phyloP scores from a whole-genome alignment of 2,329 filamentous ascomycete genomes.

The Scedosporium boydii region DNA sequence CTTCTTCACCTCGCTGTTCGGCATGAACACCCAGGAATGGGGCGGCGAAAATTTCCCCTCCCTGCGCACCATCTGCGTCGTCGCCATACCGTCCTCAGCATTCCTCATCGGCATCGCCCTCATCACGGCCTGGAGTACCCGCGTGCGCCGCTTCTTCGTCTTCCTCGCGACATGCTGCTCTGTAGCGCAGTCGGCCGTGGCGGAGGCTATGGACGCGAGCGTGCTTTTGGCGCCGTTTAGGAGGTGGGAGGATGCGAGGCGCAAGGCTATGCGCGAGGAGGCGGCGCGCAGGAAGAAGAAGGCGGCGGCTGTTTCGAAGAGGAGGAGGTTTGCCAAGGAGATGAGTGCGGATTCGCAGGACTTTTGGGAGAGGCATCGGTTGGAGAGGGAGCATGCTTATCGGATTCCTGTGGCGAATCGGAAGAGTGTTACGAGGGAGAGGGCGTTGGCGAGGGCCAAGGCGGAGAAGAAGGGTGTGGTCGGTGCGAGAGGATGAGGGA shows the following conservation, averaged over 20 bases:
- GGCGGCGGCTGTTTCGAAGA: conserved; percentile 17
- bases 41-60: conserved; percentile 35
- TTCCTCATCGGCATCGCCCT: conserved; percentile 40
- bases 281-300: conserved; percentile 5
- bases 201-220: neutral
- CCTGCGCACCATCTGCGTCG: conserved; percentile 33
- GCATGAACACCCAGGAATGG: conserved; percentile 57
- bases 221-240: neutral
- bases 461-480: conserved; percentile 1
- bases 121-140: conserved; percentile 45
- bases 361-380: conserved; percentile 29
- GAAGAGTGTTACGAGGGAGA: conserved; percentile 10
- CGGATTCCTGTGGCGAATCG: conserved; percentile 28
- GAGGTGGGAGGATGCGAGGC: neutral
- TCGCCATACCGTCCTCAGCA: conserved; percentile 39
- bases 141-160: conserved; percentile 23
- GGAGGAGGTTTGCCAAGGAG: conserved; percentile 20
- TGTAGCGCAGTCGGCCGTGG: neutral
- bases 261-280: conserved; percentile 2
- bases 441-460: conserved; percentile 1
- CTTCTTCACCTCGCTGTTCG: conserved; percentile 57
- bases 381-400: conserved; percentile 29
- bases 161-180: conserved; percentile 10
- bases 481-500: neutral
- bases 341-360: conserved; percentile 19